A percentile compares a stretch with the other conserved stretches of the same genome.
Evolutionary conservation across 73 alveolate genomes (phyloP).

Genomic region (Urostyla sp.): DNA sequence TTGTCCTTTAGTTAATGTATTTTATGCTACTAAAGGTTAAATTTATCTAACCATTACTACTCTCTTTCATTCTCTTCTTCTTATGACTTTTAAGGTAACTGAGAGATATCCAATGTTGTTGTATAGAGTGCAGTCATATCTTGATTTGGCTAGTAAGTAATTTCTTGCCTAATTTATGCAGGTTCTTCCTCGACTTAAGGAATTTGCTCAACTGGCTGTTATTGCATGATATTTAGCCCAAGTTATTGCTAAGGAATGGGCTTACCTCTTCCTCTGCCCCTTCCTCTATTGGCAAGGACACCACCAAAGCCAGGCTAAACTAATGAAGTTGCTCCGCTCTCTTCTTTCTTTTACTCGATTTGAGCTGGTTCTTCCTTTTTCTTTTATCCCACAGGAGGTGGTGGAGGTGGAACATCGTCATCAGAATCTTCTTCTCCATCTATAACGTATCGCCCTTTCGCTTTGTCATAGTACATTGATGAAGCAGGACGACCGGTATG

Average conservation of each 20-base stretch:
- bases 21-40: constrained; percentile 38
- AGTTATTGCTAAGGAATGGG: background rate
- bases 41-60: constrained; percentile 23
- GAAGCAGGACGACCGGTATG: constrained; percentile 48
- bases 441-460: constrained; percentile 36
- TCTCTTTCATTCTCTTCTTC: constrained; percentile 21
- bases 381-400: constrained; percentile 31
- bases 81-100: background rate
- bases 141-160: too few relatives aligned
- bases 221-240: background rate
- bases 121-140: constrained; percentile 22
- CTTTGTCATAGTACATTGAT: constrained; percentile 39
- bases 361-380: constrained; percentile 10
- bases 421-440: constrained; percentile 62
- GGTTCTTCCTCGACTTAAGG: background rate
- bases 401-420: constrained; percentile 65
- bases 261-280: constrained; percentile 36
- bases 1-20: constrained; percentile 40
- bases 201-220: background rate
- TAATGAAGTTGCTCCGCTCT: background rate
- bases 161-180: too few relatives aligned
- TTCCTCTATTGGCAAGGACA: constrained; percentile 32
- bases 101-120: constrained; percentile 33
- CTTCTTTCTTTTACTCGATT: background rate
- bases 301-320: constrained; percentile 22